Evolutionary conservation across 1,139 yeast genomes (phyloP).

Genomic region (Saccharomyces hybrid): DNA sequence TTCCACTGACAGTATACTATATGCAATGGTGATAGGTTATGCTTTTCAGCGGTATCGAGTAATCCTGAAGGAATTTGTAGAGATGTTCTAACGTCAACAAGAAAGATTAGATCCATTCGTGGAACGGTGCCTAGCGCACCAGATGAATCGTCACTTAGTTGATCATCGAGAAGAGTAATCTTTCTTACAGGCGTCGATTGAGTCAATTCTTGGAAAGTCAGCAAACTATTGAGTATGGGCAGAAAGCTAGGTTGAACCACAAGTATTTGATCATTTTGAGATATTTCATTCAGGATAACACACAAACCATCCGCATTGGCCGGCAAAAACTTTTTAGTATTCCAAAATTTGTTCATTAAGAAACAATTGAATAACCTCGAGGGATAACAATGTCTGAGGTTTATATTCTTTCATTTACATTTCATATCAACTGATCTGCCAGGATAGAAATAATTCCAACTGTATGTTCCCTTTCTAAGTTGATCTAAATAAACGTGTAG

Average conservation of each 20-base stretch:
- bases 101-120: constrained; percentile 17
- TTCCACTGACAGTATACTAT: constrained; percentile 20
- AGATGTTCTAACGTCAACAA: constrained; percentile 24
- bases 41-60: constrained; percentile 3
- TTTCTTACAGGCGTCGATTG: constrained; percentile 22
- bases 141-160: constrained; percentile 11
- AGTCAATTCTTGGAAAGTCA: constrained; percentile 24
- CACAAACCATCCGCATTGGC: constrained; percentile 13
- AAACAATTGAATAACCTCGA: not conserved
- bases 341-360: constrained; percentile 19
- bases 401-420: not conserved
- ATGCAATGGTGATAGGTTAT: constrained; percentile 14
- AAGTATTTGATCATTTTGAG: constrained; percentile 15
- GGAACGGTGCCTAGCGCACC: constrained; percentile 10
- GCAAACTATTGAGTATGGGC: constrained; percentile 16
- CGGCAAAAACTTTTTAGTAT: constrained; percentile 21
- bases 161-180: constrained; percentile 18
- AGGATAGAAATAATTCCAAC: not conserved
- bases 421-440: not conserved
- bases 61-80: constrained; percentile 15
- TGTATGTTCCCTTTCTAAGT: not conserved
- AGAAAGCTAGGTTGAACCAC: constrained; percentile 20
- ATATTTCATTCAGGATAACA: constrained; percentile 12
- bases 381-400: not conserved
- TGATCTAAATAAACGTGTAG: not conserved